Percentiles rank a stretch among this genome's conserved stretches.
phyloP scores from a whole-genome alignment of 2,329 filamentous ascomycete species.

The Aspergillus piperis region DNA sequence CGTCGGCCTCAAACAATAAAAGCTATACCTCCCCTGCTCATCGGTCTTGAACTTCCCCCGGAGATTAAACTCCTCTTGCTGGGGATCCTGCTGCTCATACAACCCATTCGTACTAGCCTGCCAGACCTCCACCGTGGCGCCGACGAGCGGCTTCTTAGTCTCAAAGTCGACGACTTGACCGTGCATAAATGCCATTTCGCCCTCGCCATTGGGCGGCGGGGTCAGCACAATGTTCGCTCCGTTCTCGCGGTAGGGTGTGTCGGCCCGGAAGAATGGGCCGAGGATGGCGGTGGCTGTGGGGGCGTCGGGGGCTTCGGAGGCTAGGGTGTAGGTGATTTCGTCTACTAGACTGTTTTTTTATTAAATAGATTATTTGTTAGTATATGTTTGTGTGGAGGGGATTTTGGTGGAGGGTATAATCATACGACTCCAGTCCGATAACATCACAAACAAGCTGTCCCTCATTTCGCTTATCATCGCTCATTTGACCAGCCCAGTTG shows the following conservation, averaged over 20 bases:
- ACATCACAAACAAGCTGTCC: slow-evolving; percentile 62
- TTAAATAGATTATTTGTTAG: not conserved
- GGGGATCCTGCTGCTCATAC: slow-evolving; percentile 72
- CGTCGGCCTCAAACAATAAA: slow-evolving; percentile 64
- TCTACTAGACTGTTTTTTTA: slow-evolving; percentile 61
- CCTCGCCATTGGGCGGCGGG: slow-evolving; percentile 49
- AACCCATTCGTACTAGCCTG: slow-evolving; percentile 73
- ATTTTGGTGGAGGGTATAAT: no score
- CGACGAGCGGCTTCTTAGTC: slow-evolving; percentile 65
- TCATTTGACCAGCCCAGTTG: slow-evolving; percentile 66
- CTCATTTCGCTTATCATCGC: slow-evolving; percentile 63
- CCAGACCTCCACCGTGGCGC: slow-evolving; percentile 74
- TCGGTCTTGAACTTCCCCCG: slow-evolving; percentile 72
- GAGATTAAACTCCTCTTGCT: slow-evolving; percentile 72
- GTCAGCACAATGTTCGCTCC: slow-evolving; percentile 66
- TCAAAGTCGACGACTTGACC: slow-evolving; percentile 60
- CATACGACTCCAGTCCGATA: slow-evolving; percentile 58
- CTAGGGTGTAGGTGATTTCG: slow-evolving; percentile 73
- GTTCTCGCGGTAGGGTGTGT: slow-evolving; percentile 70
- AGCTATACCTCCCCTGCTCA: slow-evolving; percentile 62
- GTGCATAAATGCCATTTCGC: slow-evolving; percentile 64
- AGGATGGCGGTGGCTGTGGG: slow-evolving; percentile 77
- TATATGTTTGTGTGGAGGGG: not conserved
- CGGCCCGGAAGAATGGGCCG: slow-evolving; percentile 78
- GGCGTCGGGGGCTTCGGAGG: slow-evolving; percentile 53